phyloP scores from a whole-genome alignment of 2,329 filamentous ascomycete genomes.

The Ophiostoma sp. region DNA sequence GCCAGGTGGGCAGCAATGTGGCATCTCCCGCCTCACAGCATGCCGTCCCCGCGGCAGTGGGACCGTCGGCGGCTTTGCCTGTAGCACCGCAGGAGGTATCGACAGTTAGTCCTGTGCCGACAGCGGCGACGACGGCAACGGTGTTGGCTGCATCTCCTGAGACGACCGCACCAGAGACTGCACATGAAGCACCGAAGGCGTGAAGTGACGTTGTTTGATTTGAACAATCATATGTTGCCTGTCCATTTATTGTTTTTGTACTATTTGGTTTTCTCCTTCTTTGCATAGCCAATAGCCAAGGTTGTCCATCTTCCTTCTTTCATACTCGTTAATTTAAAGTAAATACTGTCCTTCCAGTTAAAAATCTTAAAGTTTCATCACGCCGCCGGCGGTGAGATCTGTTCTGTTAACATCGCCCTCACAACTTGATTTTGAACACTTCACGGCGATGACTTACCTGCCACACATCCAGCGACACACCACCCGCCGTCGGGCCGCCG shows the following conservation, averaged over 20 bases:
- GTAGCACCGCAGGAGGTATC: not conserved
- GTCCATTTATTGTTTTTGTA: not conserved
- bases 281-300: not conserved
- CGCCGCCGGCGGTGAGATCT: not conserved
- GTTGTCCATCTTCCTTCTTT: not conserved
- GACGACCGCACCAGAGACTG: not conserved
- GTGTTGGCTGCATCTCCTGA: not conserved
- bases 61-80: not conserved
- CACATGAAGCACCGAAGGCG: not conserved
- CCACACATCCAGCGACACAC: conserved; percentile 28
- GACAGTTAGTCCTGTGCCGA: not conserved
- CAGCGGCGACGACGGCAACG: not conserved
- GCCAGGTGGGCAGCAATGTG: not conserved
- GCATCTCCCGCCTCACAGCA: not conserved
- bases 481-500: conserved; percentile 19
- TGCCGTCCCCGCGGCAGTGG: not conserved
- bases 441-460: conserved; percentile 19
- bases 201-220: not conserved
- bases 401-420: not conserved
- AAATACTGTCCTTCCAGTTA: not conserved
- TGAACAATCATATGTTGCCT: not conserved
- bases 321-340: not conserved
- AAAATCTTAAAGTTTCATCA: not conserved
- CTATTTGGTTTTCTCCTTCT: not conserved
- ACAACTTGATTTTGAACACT: not conserved